A percentile compares a stretch with the other conserved stretches of the same genome.
Conservation (phyloP, 257 asterid genomes). For the Ehretia macrophylla region DNA sequence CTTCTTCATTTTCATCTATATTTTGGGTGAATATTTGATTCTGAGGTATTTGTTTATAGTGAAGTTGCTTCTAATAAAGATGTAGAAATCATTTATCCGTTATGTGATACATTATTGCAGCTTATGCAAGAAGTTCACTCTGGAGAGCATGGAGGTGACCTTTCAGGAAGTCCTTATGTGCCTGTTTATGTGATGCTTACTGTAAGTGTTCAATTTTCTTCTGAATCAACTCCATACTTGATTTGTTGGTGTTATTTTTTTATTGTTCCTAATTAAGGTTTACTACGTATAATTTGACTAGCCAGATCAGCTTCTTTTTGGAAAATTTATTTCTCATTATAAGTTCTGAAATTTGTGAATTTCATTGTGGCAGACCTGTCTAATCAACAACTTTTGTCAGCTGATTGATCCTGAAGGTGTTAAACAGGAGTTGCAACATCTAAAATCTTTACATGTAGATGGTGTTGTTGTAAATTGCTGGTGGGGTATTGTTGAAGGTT, state of each 20-base stretch:
- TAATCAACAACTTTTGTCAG: slow-evolving; percentile 67
- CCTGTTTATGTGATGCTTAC: slow-evolving; percentile 62
- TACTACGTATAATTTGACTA: background rate
- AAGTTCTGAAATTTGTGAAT: background rate
- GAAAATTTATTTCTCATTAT: slow-evolving; percentile 2
- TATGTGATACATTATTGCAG: slow-evolving; percentile 30
- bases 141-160: slow-evolving; percentile 45
- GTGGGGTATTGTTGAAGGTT: slow-evolving; percentile 77
- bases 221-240: background rate
- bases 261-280: background rate
- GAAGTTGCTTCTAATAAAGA: too few relatives aligned
- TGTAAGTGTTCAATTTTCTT: slow-evolving; percentile 41
- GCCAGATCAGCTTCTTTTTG: background rate
- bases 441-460: slow-evolving; percentile 50
- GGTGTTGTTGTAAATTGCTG: slow-evolving; percentile 66
- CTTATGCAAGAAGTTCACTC: slow-evolving; percentile 54
- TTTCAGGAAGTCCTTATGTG: slow-evolving; percentile 43
- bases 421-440: slow-evolving; percentile 51
- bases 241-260: too few relatives aligned
- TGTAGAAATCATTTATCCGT: background rate
- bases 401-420: slow-evolving; percentile 65
- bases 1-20: too few relatives aligned
- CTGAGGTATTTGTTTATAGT: too few relatives aligned
- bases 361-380: slow-evolving; percentile 46
- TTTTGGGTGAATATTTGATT: too few relatives aligned